phyloP scores from a whole-genome alignment of 352 stramenopile species.

The Pythium aristosporum region DNA sequence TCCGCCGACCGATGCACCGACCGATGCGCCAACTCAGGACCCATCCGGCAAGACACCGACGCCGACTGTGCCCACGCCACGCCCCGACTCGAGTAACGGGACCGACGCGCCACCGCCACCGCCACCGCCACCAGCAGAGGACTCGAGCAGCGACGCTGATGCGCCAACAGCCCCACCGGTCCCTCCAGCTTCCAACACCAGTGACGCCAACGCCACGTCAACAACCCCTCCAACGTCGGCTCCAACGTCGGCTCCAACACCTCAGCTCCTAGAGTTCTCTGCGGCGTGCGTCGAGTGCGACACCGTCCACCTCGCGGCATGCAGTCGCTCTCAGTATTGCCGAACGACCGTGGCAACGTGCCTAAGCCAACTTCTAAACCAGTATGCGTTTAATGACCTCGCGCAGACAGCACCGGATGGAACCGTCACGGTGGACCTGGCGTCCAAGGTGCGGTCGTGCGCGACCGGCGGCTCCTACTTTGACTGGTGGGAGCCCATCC shows the following conservation, averaged over 20 bases:
- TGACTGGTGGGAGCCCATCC: slow-evolving; percentile 30
- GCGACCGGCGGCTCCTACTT: slow-evolving; percentile 11
- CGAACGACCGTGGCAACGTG: slow-evolving; percentile 5
- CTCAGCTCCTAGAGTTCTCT: slow-evolving; percentile 1
- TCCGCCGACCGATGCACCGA: neutral
- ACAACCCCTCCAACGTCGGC: neutral
- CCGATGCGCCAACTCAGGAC: neutral
- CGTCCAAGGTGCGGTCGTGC: neutral
- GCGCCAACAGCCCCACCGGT: no score
- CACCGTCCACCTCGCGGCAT: slow-evolving; percentile 14
- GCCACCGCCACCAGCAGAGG: no score
- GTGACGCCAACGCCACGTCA: no score
- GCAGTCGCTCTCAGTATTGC: slow-evolving; percentile 17
- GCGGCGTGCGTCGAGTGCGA: slow-evolving; percentile 13
- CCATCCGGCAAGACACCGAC: neutral
- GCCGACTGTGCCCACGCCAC: no score
- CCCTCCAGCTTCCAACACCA: no score
- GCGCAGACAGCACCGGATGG: slow-evolving; percentile 5
- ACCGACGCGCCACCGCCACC: neutral
- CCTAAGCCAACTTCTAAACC: neutral
- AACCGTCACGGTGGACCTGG: slow-evolving; percentile 1
- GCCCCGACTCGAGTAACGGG: neutral
- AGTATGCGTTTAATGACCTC: slow-evolving; percentile 6
- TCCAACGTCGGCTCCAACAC: neutral
- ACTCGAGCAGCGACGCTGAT: no score